Conservation (phyloP, 805 yeast species). For the Pichia rugopelliculosa region DNA sequence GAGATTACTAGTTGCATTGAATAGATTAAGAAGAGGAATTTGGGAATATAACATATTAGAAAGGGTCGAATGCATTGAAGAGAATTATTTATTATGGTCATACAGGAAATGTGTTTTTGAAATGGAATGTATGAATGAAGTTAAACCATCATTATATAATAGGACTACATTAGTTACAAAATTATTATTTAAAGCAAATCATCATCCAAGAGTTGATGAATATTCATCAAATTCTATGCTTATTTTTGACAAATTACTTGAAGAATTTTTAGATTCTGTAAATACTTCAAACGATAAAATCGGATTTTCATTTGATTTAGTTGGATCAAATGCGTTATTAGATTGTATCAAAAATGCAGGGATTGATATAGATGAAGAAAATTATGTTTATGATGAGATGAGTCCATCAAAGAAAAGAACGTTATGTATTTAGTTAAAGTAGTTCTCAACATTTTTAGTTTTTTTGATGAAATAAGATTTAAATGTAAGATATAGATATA, state of each 20-base stretch:
- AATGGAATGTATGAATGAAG: slow-evolving; percentile 10
- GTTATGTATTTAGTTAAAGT: neutral
- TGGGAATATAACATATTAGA: slow-evolving; percentile 10
- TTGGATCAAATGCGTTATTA: neutral
- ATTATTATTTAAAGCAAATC: slow-evolving; percentile 5
- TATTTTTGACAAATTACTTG: slow-evolving; percentile 9
- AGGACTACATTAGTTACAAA: slow-evolving; percentile 5
- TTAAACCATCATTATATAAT: slow-evolving; percentile 5
- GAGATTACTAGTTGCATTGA: slow-evolving; percentile 5
- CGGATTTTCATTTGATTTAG: slow-evolving; percentile 5
- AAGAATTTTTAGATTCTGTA: slow-evolving; percentile 5
- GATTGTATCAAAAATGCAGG: slow-evolving; percentile 8
- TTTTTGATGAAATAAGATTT: too few species aligned
- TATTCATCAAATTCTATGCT: slow-evolving; percentile 8
- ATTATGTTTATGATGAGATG: neutral
- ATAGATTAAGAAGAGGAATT: slow-evolving; percentile 6
- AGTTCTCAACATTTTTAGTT: too few species aligned
- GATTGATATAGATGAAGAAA: slow-evolving; percentile 5
- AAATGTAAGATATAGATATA: too few species aligned
- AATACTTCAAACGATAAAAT: neutral
- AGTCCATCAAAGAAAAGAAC: neutral
- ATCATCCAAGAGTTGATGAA: slow-evolving; percentile 2
- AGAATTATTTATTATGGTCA: slow-evolving; percentile 7
- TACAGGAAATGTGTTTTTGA: slow-evolving; percentile 10
- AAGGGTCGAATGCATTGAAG: slow-evolving; percentile 8